Conservation (phyloP, 768 basidiomycete species). For the Termitomyces sp. region DNA sequence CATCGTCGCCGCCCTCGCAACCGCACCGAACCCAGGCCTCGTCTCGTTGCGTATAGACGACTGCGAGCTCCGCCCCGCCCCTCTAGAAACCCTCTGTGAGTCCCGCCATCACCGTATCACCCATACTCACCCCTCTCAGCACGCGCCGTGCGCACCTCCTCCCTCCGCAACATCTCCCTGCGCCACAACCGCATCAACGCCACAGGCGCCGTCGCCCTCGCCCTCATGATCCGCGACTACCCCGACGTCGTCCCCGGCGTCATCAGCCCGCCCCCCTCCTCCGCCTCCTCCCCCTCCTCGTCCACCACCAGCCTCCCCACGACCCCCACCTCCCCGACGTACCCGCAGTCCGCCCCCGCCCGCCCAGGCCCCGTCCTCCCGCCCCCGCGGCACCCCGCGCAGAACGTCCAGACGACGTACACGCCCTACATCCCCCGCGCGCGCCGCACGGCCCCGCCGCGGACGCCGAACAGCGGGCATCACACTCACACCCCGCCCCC, state of each 20-base stretch:
- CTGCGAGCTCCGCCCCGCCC: slow-evolving; percentile 67
- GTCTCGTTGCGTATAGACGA: slow-evolving; percentile 87
- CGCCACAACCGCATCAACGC: slow-evolving; percentile 83
- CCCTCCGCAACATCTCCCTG: slow-evolving; percentile 83
- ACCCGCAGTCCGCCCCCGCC: slow-evolving; percentile 18
- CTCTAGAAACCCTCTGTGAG: slow-evolving; percentile 79
- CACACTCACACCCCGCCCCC: neutral
- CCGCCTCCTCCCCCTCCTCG: slow-evolving; percentile 33
- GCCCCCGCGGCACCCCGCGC: slow-evolving; percentile 39
- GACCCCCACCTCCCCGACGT: slow-evolving; percentile 21
- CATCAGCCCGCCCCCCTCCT: slow-evolving; percentile 17
- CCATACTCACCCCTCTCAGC: slow-evolving; percentile 35
- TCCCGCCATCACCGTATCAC: slow-evolving; percentile 1
- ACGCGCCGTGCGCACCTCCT: slow-evolving; percentile 77
- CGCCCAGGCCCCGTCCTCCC: slow-evolving; percentile 27
- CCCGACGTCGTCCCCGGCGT: slow-evolving; percentile 61
- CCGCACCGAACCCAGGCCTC: slow-evolving; percentile 49
- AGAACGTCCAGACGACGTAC: slow-evolving; percentile 65
- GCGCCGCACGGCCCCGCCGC: slow-evolving; percentile 36
- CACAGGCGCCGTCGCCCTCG: slow-evolving; percentile 85
- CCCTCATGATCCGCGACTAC: slow-evolving; percentile 96
- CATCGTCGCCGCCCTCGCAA: slow-evolving; percentile 62
- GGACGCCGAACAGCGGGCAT: slow-evolving; percentile 23
- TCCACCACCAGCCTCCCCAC: slow-evolving; percentile 25
- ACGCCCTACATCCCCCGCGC: slow-evolving; percentile 67